Evolutionary conservation across 441 rosid species (phyloP).

Genomic region (Adansonia madagascariensis): DNA sequence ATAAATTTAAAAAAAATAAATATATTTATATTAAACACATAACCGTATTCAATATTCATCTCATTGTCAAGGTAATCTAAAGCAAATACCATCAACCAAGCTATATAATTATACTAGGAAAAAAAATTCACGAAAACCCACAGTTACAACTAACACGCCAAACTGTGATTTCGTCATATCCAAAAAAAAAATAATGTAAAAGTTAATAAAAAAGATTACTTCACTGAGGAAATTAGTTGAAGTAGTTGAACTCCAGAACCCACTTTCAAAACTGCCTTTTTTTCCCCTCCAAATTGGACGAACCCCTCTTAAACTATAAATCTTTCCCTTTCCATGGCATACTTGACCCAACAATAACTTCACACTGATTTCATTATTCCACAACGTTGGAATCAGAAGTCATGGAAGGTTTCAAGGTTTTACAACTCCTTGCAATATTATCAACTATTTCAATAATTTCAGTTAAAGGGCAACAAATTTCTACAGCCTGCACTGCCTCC

Average conservation of each 20-base stretch:
- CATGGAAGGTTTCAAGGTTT: slow-evolving; percentile 39
- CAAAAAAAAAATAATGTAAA: not conserved
- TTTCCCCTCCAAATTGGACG: slow-evolving; percentile 26
- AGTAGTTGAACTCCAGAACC: slow-evolving; percentile 71
- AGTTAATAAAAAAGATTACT: not conserved
- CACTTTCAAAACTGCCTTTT: slow-evolving; percentile 40
- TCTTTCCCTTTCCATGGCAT: slow-evolving; percentile 17
- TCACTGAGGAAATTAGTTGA: slow-evolving; percentile 35
- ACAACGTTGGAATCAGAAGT: not conserved
- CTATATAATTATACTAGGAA: not conserved
- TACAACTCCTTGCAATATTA: slow-evolving; percentile 26
- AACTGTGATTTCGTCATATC: slow-evolving; percentile 13
- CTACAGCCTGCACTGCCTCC: slow-evolving; percentile 73
- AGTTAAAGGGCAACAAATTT: slow-evolving; percentile 57
- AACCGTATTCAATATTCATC: not conserved
- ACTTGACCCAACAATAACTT: slow-evolving; percentile 10
- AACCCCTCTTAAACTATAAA: slow-evolving; percentile 33
- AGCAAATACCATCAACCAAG: not conserved
- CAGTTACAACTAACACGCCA: slow-evolving; percentile 26
- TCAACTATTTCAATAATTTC: slow-evolving; percentile 32
- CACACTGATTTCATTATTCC: not conserved
- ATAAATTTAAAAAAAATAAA: too few species aligned
- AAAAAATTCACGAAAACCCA: not conserved
- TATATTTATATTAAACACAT: too few species aligned
- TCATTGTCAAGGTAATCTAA: not conserved